Evolutionary conservation across 2,329 filamentous ascomycete genomes (phyloP).

Genomic region (Verticillium alfalfae): DNA sequence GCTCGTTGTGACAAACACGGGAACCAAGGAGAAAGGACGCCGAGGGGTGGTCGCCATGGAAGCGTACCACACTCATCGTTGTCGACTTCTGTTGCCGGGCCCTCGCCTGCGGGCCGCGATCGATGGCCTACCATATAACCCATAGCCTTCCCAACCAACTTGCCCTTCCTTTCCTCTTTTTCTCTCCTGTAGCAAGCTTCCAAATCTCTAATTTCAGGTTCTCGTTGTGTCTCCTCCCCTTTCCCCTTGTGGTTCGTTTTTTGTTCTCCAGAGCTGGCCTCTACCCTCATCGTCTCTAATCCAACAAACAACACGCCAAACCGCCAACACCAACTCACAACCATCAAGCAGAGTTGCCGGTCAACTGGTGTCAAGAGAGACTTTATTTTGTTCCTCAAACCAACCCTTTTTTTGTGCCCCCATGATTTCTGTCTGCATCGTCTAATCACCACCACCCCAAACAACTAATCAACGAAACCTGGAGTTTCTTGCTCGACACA

Average conservation of each 20-base stretch:
- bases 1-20: neutral
- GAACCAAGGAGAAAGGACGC: neutral
- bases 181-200: conserved; percentile 61
- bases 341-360: conserved; percentile 28
- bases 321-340: conserved; percentile 11
- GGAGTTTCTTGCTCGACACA: conserved; percentile 51
- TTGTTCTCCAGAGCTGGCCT: conserved; percentile 48
- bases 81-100: neutral
- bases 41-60: neutral
- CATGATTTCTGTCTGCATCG: conserved; percentile 18
- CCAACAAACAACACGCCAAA: neutral
- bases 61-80: neutral
- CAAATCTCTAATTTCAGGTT: conserved; percentile 47
- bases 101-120: conserved; percentile 5
- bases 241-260: conserved; percentile 27
- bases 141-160: conserved; percentile 26
- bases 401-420: conserved; percentile 9
- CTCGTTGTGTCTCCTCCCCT: conserved; percentile 41
- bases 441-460: conserved; percentile 26
- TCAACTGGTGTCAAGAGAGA: conserved; percentile 29
- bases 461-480: conserved; percentile 39
- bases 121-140: conserved; percentile 11
- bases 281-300: conserved; percentile 31
- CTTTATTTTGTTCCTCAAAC: conserved; percentile 12
- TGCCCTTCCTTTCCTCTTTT: conserved; percentile 35